These are phyloP conservation scores for Toxoplasma gondii DNA, from an alignment of 169 alveolate species.

Conservation along the genomic window DNA sequence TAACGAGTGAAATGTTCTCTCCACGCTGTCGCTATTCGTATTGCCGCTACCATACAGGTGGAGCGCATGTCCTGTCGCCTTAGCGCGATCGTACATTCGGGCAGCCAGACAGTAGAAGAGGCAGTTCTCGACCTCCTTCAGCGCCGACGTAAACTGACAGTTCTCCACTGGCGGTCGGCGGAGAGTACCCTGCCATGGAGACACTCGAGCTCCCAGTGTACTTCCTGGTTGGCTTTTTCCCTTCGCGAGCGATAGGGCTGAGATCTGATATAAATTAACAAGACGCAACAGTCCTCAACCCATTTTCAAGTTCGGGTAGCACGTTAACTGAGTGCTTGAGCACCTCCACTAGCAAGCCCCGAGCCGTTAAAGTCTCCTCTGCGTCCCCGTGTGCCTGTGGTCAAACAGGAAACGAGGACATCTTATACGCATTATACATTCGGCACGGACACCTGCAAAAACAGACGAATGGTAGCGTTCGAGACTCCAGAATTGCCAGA, in stretches of 20 bases:
- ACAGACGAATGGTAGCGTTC: no score
- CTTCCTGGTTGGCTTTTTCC: not conserved
- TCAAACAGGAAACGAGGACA: no score
- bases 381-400: not conserved
- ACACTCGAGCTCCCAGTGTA: not conserved
- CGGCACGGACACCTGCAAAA: no score
- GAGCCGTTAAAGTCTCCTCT: not conserved
- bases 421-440: not conserved
- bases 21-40: not conserved
- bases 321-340: not conserved
- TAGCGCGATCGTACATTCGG: not conserved
- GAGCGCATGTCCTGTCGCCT: not conserved
- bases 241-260: not conserved
- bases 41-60: not conserved
- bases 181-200: not conserved
- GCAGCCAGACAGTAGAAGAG: conserved; percentile 12
- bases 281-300: not conserved
- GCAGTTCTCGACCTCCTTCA: conserved; percentile 14
- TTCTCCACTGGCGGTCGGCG: not conserved
- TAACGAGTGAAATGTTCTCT: not conserved
- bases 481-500: no score
- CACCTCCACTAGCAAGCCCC: not conserved
- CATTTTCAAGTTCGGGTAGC: not conserved
- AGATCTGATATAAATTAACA: not conserved
- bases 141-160: not conserved